Conservation (phyloP, 139 green algal genomes). For the Chlorella sp. region DNA sequence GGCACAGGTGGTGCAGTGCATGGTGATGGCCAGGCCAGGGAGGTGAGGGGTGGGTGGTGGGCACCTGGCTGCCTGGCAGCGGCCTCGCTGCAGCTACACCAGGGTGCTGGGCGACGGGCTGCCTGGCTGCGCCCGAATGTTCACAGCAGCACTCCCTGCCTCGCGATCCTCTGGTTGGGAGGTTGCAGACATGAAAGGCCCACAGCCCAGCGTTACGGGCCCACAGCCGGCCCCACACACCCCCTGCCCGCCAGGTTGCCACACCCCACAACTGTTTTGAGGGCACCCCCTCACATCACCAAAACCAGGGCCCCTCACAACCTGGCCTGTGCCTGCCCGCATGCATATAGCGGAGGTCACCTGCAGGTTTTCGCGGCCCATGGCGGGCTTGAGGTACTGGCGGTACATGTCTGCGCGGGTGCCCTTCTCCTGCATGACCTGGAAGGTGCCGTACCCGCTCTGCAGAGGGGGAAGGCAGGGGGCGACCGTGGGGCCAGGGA, state of each 20-base stretch:
- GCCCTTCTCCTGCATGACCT: slow-evolving; percentile 83
- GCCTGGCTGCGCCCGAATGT: background rate
- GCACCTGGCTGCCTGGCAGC: background rate
- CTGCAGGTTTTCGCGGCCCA: slow-evolving; percentile 77
- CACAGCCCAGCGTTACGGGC: too few species aligned
- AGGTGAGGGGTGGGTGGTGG: background rate
- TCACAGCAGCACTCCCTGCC: too few species aligned
- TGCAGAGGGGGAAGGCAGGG: slow-evolving; percentile 39
- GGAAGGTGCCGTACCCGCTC: slow-evolving; percentile 86
- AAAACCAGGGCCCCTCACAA: too few species aligned
- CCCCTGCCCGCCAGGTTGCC: too few species aligned
- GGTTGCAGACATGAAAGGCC: too few species aligned
- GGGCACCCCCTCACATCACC: too few species aligned
- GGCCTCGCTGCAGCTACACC: too few species aligned
- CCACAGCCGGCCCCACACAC: too few species aligned
- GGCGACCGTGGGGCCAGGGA: background rate
- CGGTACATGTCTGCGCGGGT: slow-evolving; percentile 77
- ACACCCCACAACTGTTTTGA: too few species aligned
- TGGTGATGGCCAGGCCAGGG: background rate
- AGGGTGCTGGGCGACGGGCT: background rate
- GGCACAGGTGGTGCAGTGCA: too few species aligned
- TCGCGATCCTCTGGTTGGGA: too few species aligned
- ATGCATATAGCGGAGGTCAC: slow-evolving; percentile 3
- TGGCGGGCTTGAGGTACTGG: slow-evolving; percentile 78
- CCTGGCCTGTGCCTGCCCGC: too few species aligned